Base-by-base conservation (phyloP, 116 monocot genomes). In the Papilionanthe hybrid region DNA sequence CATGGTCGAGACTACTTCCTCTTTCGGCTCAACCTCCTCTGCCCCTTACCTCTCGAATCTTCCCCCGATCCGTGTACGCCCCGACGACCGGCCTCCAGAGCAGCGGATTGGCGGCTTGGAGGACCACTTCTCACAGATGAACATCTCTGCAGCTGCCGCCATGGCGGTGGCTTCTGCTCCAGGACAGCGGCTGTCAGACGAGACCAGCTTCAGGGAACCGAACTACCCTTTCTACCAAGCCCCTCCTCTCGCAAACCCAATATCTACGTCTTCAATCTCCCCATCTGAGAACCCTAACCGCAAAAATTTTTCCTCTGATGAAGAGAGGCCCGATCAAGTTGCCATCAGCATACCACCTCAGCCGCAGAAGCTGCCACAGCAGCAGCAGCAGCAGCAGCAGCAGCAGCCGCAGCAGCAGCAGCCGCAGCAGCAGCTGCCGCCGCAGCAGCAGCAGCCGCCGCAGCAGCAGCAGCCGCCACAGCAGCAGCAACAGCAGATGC, bases 1-100 rank as follows among this genome's bases (percentile, higher is more conserved):
- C 43, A 90, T 97, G 89, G 85, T 98, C 17, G 92, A 94, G 15
- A 94, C 83, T 27, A 57, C 84, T 7, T 91, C 93, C 11, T 98
- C 94, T 17, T 98, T 94, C 78, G 92, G 91, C 42, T 89, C 93
- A 9, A 78, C 88, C 1, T 91, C 88, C 9, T 95, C 91, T 0
- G 91, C 87, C 0, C 96, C 93, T 7, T 89, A 79, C 11, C 84
- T 94, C 8, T 91, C 93, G 15, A 89, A 87, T 83, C 91, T 98
- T 7, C 98, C 98, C 3, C 94, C 88, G 17, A 94, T 91, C 78
- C 84, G 90, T 11, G 84, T 97, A 4, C 78, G 94, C 28, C 68
- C 87, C 20, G 94, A 91, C 13, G 98, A 93, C 44, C 87, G 85
- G 4, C 78, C 78, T 20, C 72, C 81, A 19, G 90, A 86, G 53